These are phyloP conservation scores for Mrakia hoshinonis DNA, from an alignment of 768 basidiomycete species.

Conservation along the genomic window DNA sequence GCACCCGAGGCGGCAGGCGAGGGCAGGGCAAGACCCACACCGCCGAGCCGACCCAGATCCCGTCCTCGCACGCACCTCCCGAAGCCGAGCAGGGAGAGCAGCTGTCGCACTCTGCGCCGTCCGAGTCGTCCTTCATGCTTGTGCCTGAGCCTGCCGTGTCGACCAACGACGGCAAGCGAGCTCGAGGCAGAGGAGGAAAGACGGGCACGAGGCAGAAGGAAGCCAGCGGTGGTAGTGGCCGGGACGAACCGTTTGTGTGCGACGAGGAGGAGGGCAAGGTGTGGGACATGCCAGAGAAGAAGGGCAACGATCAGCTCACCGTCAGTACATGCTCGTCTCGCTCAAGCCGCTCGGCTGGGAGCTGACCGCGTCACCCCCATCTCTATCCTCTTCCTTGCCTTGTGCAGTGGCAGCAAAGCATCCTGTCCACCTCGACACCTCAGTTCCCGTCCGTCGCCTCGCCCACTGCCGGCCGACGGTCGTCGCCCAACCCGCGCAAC, in stretches of 20 bases:
- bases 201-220: conserved; percentile 4
- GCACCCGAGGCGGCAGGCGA: background rate
- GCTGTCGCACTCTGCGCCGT: conserved; percentile 14
- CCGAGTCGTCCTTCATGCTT: conserved; percentile 17
- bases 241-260: background rate
- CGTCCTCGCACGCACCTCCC: background rate
- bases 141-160: background rate
- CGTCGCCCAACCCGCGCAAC: background rate
- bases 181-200: background rate
- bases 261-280: conserved; percentile 25
- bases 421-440: conserved; percentile 1
- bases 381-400: background rate
- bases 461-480: background rate
- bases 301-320: conserved; percentile 4
- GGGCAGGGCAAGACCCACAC: background rate
- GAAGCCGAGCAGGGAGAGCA: background rate
- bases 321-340: background rate
- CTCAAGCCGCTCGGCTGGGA: background rate
- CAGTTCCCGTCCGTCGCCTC: conserved; percentile 1
- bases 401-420: conserved; percentile 18
- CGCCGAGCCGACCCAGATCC: background rate
- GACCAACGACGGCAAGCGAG: background rate
- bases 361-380: background rate
- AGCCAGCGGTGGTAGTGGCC: background rate
- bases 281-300: conserved; percentile 25